phyloP scores from a whole-genome alignment of 139 green algal genomes.

The Marvania coccoides region DNA sequence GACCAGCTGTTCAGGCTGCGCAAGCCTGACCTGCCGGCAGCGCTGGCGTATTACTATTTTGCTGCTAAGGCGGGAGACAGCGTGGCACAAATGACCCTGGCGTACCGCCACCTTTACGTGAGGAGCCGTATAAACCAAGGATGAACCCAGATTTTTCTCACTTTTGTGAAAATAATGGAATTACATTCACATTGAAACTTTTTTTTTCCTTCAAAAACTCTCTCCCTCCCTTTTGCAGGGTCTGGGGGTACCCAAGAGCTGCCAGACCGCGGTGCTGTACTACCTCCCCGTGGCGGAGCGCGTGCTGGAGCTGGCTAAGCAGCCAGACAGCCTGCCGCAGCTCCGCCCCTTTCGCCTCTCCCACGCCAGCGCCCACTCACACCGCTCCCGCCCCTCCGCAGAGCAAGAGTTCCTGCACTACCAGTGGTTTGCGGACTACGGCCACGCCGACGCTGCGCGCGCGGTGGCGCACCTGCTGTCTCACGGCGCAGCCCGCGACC shows the following conservation, averaged over 20 bases:
- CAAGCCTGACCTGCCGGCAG: constrained; percentile 35
- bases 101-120: constrained; percentile 48
- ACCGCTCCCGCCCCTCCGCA: neutral
- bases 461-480: constrained; percentile 69
- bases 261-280: constrained; percentile 69
- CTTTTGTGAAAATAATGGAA: too few relatives aligned
- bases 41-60: constrained; percentile 76
- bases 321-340: constrained; percentile 15
- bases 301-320: constrained; percentile 21
- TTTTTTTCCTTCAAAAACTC: neutral
- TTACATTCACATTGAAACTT: too few relatives aligned
- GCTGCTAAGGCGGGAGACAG: constrained; percentile 58
- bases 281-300: constrained; percentile 70
- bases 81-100: constrained; percentile 63
- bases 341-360: neutral
- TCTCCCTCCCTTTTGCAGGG: constrained; percentile 52
- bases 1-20: constrained; percentile 10
- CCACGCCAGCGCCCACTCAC: neutral
- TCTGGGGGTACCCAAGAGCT: constrained; percentile 70
- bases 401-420: constrained; percentile 60
- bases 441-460: constrained; percentile 75
- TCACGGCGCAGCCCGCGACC: constrained; percentile 58
- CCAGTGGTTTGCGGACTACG: constrained; percentile 82
- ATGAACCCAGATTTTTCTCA: too few relatives aligned
- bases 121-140: too few relatives aligned